Percentiles rank a stretch among this genome's conserved stretches.
phyloP scores from a whole-genome alignment of 176 grass and related monocot species.

The Elymus sibiricus region DNA sequence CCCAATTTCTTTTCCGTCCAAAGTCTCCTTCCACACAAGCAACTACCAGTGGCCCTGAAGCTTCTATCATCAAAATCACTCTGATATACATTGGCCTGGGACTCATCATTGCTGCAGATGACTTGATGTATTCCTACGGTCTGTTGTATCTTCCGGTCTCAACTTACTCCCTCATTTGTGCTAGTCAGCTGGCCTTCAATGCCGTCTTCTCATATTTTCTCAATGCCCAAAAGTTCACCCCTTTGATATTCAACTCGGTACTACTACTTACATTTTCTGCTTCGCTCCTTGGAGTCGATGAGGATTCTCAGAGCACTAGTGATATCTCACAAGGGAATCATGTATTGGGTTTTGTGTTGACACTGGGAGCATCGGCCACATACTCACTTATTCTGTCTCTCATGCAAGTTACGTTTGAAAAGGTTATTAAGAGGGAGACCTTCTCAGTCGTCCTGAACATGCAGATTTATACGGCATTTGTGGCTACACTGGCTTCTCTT shows the following conservation, averaged over 20 bases:
- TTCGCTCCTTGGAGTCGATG: constrained; percentile 64
- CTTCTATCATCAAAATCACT: constrained; percentile 39
- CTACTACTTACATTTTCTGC: constrained; percentile 76
- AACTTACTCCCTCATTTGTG: constrained; percentile 89
- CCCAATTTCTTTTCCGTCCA: constrained; percentile 44
- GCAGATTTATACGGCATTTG: constrained; percentile 69
- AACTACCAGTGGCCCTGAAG: constrained; percentile 9
- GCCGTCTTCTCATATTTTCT: constrained; percentile 79
- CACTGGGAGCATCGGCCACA: constrained; percentile 74
- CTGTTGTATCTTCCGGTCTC: constrained; percentile 86
- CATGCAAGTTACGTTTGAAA: constrained; percentile 81
- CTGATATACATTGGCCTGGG: constrained; percentile 72
- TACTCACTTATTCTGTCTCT: constrained; percentile 94
- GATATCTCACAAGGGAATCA: constrained; percentile 41
- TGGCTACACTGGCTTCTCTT: constrained; percentile 54
- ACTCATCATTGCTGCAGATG: constrained; percentile 70
- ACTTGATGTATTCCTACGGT: constrained; percentile 96
- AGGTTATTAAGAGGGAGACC: constrained; percentile 76
- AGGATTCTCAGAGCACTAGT: constrained; percentile 33
- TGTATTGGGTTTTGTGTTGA: constrained; percentile 60
- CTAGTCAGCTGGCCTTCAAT: constrained; percentile 93
- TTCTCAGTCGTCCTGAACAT: constrained; percentile 66
- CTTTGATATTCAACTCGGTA: constrained; percentile 72
- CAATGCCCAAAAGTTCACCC: constrained; percentile 82
- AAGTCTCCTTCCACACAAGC: constrained; percentile 27